Evolutionary conservation across 2,329 filamentous ascomycete genomes (phyloP).

Genomic region (Aspergillus sp.): DNA sequence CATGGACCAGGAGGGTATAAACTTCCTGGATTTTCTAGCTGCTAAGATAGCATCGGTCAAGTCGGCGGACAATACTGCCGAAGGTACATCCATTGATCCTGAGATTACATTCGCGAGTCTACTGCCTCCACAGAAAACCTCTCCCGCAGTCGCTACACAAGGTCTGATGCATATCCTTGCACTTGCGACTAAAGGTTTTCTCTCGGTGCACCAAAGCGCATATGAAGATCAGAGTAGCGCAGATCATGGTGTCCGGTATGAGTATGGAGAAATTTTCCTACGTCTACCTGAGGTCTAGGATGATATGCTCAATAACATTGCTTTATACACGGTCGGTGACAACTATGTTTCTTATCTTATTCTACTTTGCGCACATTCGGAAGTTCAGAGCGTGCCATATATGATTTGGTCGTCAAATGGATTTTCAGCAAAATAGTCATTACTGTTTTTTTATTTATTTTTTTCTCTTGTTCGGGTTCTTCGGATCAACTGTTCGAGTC

Average conservation of each 20-base stretch:
- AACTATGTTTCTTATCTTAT: not conserved
- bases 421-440: not conserved
- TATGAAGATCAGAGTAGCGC: constrained; percentile 36
- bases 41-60: constrained; percentile 43
- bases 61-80: constrained; percentile 4
- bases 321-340: not conserved
- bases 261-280: constrained; percentile 32
- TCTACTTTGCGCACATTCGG: not conserved
- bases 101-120: constrained; percentile 67
- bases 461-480: not conserved
- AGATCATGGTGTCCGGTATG: constrained; percentile 20
- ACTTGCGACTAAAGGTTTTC: constrained; percentile 64
- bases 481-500: not conserved
- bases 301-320: not conserved
- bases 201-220: constrained; percentile 62
- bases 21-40: constrained; percentile 63
- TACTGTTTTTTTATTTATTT: not conserved
- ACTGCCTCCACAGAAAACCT: constrained; percentile 58
- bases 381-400: not conserved
- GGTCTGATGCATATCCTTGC: constrained; percentile 73
- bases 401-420: not conserved
- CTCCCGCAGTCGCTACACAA: constrained; percentile 66
- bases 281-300: constrained; percentile 17
- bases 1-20: constrained; percentile 59
- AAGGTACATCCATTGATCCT: not conserved